Conservation (phyloP, 768 basidiomycete genomes). For the Russula sp. region DNA sequence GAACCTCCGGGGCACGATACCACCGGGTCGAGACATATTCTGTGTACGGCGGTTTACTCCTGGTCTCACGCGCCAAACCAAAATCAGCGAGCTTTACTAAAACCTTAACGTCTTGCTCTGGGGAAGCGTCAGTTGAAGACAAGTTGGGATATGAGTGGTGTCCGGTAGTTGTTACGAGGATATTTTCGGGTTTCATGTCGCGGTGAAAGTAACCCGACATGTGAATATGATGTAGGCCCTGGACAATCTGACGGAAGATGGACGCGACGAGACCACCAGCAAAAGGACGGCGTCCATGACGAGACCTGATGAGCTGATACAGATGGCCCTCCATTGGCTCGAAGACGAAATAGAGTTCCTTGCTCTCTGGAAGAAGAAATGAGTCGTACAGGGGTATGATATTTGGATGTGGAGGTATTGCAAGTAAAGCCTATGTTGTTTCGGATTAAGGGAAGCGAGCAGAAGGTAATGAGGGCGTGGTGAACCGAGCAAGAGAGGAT, state of each 20-base stretch:
- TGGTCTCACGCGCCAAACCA: constrained; percentile 88
- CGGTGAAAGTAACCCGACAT: constrained; percentile 93
- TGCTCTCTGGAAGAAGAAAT: constrained; percentile 91
- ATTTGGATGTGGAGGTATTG: constrained; percentile 91
- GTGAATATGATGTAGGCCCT: constrained; percentile 91
- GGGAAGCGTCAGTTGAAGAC: constrained; percentile 57
- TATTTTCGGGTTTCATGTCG: constrained; percentile 99
- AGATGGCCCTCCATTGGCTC: constrained; percentile 99
- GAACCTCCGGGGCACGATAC: constrained; percentile 98
- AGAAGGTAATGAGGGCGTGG: constrained; percentile 19
- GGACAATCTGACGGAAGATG: constrained; percentile 87
- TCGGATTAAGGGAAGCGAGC: background rate
- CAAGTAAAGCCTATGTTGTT: constrained; percentile 70
- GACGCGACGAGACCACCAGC: constrained; percentile 96
- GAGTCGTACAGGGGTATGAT: constrained; percentile 99
- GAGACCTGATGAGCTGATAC: constrained; percentile 96
- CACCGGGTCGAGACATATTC: constrained; percentile 99
- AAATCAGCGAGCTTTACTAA: constrained; percentile 99
- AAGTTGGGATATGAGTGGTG: constrained; percentile 84
- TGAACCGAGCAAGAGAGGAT: constrained; percentile 8
- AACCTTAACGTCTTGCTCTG: constrained; percentile 90
- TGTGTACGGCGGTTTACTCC: constrained; percentile 87
- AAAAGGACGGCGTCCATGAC: constrained; percentile 87
- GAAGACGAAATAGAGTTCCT: constrained; percentile 98
- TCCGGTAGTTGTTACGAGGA: constrained; percentile 96